Conservation (phyloP, 2,329 filamentous ascomycete genomes). For the Colletotrichum neosansevieriae region DNA sequence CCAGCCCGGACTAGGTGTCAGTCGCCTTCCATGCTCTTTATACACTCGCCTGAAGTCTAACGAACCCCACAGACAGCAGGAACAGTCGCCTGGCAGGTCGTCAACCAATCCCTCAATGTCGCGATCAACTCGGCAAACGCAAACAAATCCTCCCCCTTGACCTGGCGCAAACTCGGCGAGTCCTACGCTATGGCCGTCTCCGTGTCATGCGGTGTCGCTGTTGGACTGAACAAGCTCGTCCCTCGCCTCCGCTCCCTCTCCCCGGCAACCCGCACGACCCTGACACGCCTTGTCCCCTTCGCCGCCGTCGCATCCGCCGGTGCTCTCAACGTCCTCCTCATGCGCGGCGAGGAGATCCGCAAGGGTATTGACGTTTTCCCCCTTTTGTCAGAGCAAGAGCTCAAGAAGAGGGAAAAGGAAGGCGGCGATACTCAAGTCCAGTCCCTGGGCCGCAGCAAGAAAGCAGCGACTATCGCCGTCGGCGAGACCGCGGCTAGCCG, state of each 20-base stretch:
- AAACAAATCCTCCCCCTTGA: conserved; percentile 95
- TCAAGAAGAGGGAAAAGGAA: conserved; percentile 64
- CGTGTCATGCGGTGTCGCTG: conserved; percentile 92
- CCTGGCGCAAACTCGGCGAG: conserved; percentile 82
- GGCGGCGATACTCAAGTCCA: conserved; percentile 71
- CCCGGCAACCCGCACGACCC: conserved; percentile 79
- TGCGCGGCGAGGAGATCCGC: conserved; percentile 96
- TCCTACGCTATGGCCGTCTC: conserved; percentile 94
- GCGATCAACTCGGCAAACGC: conserved; percentile 98
- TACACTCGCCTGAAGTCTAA: conserved; percentile 31
- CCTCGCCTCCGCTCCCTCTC: conserved; percentile 83
- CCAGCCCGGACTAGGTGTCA: conserved; percentile 83
- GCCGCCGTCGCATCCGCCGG: conserved; percentile 93
- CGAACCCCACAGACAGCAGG: conserved; percentile 73
- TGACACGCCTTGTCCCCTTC: conserved; percentile 92
- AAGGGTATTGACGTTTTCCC: conserved; percentile 94
- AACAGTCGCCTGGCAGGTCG: conserved; percentile 92
- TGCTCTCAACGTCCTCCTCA: conserved; percentile 94
- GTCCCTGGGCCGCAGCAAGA: conserved; percentile 87
- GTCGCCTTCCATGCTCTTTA: conserved; percentile 41
- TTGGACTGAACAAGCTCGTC: conserved; percentile 91
- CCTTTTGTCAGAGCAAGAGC: conserved; percentile 78
- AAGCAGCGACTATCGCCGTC: conserved; percentile 89
- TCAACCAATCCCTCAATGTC: conserved; percentile 98
- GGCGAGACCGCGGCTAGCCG: conserved; percentile 92